Conservation (phyloP, 169 alveolate genomes). For the Eimeria zaria region DNA sequence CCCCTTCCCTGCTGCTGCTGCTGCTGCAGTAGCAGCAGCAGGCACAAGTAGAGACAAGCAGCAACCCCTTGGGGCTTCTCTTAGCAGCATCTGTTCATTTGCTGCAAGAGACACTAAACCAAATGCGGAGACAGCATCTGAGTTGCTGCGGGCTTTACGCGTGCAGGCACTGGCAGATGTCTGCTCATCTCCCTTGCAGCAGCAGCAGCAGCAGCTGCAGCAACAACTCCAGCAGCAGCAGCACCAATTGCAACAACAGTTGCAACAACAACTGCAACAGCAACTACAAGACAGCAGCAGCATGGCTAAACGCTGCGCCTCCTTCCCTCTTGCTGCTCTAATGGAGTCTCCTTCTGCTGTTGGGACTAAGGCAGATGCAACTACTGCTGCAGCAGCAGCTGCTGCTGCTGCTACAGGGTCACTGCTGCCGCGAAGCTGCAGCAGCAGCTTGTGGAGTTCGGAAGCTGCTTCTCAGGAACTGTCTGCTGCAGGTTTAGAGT, state of each 20-base stretch:
- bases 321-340: conserved; percentile 31
- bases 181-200: conserved; percentile 36
- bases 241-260: neutral
- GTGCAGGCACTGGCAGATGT: neutral
- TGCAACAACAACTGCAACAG: conserved; percentile 28
- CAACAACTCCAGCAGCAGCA: conserved; percentile 39
- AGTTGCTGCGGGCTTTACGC: conserved; percentile 8
- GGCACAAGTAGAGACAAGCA: neutral
- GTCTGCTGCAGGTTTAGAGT: neutral
- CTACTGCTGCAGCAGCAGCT: neutral
- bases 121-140: neutral
- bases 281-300: neutral
- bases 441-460: conserved; percentile 41
- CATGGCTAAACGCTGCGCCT: neutral
- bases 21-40: neutral
- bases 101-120: neutral
- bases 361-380: neutral
- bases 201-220: conserved; percentile 68
- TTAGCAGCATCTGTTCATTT: neutral
- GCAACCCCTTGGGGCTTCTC: neutral
- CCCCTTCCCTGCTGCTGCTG: conserved; percentile 10
- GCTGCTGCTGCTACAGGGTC: conserved; percentile 6
- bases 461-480: neutral
- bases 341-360: conserved; percentile 12
- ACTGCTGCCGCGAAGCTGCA: neutral